These are phyloP conservation scores for Yarrowia deformans DNA, from an alignment of 805 yeast species.

Conservation along the genomic window DNA sequence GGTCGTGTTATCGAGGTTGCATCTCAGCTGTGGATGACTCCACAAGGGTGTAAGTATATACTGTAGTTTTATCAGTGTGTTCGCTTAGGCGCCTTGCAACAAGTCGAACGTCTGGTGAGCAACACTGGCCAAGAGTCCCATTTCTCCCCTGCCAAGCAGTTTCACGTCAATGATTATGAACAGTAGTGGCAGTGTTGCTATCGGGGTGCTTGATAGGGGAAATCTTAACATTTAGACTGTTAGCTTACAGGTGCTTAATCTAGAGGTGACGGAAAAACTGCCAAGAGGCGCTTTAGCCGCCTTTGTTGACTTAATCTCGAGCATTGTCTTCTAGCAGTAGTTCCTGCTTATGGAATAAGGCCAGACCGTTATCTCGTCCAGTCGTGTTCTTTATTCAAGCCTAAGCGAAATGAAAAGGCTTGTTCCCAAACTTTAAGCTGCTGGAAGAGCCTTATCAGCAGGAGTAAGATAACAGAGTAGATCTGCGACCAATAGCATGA, in stretches of 20 bases:
- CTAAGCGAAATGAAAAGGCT: neutral
- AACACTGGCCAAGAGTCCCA: too few relatives aligned
- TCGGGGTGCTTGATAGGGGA: neutral
- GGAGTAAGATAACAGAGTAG: conserved; percentile 2
- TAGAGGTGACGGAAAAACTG: neutral
- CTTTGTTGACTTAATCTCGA: neutral
- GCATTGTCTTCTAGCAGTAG: neutral
- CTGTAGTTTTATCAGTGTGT: too few relatives aligned
- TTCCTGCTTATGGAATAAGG: neutral
- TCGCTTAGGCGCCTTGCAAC: too few relatives aligned
- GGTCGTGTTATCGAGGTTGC: neutral
- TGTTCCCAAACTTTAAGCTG: neutral
- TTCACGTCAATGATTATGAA: neutral
- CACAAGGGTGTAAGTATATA: too few relatives aligned
- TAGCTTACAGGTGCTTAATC: neutral
- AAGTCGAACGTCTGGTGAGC: too few relatives aligned
- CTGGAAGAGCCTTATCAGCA: conserved; percentile 8
- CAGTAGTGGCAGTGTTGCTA: neutral
- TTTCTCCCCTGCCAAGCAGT: too few relatives aligned
- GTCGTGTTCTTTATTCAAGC: neutral
- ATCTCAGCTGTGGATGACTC: neutral
- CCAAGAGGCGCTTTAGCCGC: neutral
- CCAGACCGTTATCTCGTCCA: conserved; percentile 13
- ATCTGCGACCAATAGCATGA: conserved; percentile 11
- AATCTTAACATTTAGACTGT: neutral